Evolutionary conservation across 2,329 filamentous ascomycete genomes (phyloP), one percentile per base, ranked within the genome.

Genomic region (Trichoderma koningii): DNA sequence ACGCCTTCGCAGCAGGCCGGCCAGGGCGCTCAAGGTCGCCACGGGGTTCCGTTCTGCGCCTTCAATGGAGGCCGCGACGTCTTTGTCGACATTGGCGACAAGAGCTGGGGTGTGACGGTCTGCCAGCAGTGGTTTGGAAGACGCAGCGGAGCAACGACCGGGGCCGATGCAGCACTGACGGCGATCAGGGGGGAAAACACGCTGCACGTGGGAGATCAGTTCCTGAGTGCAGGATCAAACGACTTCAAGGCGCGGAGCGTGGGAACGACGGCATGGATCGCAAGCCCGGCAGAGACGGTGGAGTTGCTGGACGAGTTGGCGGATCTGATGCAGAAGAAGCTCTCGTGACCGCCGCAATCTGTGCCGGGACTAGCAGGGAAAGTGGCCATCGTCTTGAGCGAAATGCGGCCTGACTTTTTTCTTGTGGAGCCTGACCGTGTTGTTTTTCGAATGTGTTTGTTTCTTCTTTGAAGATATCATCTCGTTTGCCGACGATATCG

Each of bases 51-150:
- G 0, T 99, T 98, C 74, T 99, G 95, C 75, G 95, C 95, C 23
- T 99, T 99, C 82, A 99, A 99, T 76, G 95, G 94, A 62, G 95
- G 95, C 12, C 94, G 95, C 68, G 95, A 99, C 76, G 93, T 98
- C 48, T 99, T 99, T 77, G 93, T 99, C 62, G 95, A 99, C 76
- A 97, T 99, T 73, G 95, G 95, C 64, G 95, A 99, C 79, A 99
- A 99, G 80, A 93, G 89, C 61, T 96, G 93, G 90, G 95, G 95
- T 69, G 95, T 99, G 3, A 84, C 91, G 41, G 92, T 93, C 4
- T 97, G 93, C 75, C 95, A 99, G 80, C 85, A 89, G 65, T 97
- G 92, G 81, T 97, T 97, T 75, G 90, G 90, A 23, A 86, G 74
- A 59, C 55, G 63, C 12, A 64, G 28, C 6, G 62, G 56, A 12